phyloP scores from a whole-genome alignment of 2,329 filamentous ascomycete species.

The Pestalotiopsis sp. region DNA sequence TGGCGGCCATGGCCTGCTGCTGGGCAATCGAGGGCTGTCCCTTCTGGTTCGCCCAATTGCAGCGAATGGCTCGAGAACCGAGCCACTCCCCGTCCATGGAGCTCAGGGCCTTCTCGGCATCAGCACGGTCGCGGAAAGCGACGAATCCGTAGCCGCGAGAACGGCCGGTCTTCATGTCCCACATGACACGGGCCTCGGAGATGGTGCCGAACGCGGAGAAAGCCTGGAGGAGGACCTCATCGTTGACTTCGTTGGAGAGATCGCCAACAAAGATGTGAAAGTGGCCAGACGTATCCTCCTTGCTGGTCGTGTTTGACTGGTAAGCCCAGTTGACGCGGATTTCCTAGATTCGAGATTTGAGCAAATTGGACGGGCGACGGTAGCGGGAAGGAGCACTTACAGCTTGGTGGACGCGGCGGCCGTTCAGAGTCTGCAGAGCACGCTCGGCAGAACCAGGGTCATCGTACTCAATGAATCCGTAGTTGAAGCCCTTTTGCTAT shows the following conservation, averaged over 20 bases:
- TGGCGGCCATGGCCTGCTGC: conserved; percentile 93
- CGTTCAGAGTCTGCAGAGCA: conserved; percentile 96
- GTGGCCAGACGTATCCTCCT: conserved; percentile 97
- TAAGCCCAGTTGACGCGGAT: conserved; percentile 99
- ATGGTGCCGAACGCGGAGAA: conserved; percentile 96
- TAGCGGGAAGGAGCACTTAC: conserved; percentile 54
- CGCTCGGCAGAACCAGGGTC: conserved; percentile 95
- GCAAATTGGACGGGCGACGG: neutral
- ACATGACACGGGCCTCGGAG: conserved; percentile 98
- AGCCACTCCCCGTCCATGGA: conserved; percentile 99
- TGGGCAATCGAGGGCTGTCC: conserved; percentile 98
- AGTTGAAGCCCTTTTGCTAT: conserved; percentile 96
- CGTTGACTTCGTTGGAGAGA: conserved; percentile 97
- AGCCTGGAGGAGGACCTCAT: conserved; percentile 89
- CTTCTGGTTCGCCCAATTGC: conserved; percentile 99
- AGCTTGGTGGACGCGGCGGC: conserved; percentile 91
- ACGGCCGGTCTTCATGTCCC: conserved; percentile 99
- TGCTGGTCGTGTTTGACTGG: conserved; percentile 90
- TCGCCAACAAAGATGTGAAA: conserved; percentile 99
- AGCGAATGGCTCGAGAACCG: conserved; percentile 94
- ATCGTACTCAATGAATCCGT: conserved; percentile 98
- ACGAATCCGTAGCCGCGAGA: conserved; percentile 98
- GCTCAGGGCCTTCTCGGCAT: conserved; percentile 94
- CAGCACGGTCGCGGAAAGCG: conserved; percentile 89
- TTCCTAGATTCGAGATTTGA: conserved; percentile 61